A percentile compares a stretch with the other conserved stretches of the same genome.
These are phyloP conservation scores for Eimeria falciformis DNA, from an alignment of 169 alveolate species.

Conservation along the genomic window DNA sequence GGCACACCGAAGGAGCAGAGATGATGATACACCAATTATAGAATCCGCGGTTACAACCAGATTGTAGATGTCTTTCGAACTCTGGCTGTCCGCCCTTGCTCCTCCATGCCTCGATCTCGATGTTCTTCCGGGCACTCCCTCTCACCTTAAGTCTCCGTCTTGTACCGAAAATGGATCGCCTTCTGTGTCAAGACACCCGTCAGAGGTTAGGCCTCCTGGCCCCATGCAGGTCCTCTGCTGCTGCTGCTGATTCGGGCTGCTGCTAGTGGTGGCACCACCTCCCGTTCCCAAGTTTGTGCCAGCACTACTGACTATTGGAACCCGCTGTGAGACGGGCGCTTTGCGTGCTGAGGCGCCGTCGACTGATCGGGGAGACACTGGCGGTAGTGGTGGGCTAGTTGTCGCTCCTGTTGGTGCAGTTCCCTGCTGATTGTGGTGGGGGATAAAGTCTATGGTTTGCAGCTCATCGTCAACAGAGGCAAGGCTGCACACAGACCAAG, in stretches of 20 bases:
- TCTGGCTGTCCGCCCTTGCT: too few relatives aligned
- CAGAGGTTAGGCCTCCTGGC: not conserved
- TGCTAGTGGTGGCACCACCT: not conserved
- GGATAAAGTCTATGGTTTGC: constrained; percentile 66
- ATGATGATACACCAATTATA: not conserved
- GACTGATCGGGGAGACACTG: constrained; percentile 19
- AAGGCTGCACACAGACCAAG: constrained; percentile 64
- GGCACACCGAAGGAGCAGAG: not conserved
- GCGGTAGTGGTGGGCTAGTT: constrained; percentile 6
- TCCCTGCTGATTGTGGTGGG: constrained; percentile 51
- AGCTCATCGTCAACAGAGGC: constrained; percentile 65
- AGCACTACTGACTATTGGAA: not conserved
- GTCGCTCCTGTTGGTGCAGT: not conserved
- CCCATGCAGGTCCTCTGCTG: not conserved
- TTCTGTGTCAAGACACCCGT: not conserved
- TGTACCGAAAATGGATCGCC: not conserved
- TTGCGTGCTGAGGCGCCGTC: constrained; percentile 15
- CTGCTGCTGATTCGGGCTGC: not conserved
- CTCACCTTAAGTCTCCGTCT: constrained; percentile 49
- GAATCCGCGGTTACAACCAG: too few relatives aligned
- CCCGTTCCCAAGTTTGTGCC: too few relatives aligned
- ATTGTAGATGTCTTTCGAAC: too few relatives aligned
- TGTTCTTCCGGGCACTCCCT: not conserved
- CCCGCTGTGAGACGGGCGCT: not conserved
- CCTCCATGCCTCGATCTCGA: not conserved